Conservation (phyloP, 768 basidiomycete genomes). For the Lactarius trivialis region DNA sequence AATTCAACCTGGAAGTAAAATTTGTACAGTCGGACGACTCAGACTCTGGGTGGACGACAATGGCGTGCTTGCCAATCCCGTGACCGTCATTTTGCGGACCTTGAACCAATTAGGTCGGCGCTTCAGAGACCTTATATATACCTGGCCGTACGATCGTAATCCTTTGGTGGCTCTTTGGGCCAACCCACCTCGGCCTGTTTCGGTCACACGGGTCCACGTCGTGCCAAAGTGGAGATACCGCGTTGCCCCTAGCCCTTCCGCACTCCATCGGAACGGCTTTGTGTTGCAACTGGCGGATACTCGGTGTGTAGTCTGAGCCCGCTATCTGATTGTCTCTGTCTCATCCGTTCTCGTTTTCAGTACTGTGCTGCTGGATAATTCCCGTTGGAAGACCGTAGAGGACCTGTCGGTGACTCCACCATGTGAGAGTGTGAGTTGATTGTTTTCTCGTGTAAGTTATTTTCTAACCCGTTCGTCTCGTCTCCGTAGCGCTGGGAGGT, state of each 20-base stretch:
- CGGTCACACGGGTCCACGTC: not conserved
- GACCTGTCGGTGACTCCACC: conserved; percentile 15
- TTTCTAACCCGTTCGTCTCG: not conserved
- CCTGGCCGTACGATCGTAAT: not conserved
- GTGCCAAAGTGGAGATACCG: not conserved
- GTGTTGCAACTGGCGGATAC: not conserved
- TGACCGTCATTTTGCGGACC: not conserved
- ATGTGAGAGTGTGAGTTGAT: conserved; percentile 5
- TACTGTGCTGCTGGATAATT: not conserved
- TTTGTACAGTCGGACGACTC: too few species aligned
- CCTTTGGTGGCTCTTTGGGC: conserved; percentile 4
- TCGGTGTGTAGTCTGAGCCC: not conserved
- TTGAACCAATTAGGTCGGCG: conserved; percentile 12
- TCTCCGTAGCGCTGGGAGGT: conserved; percentile 11
- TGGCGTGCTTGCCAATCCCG: not conserved
- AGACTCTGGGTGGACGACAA: too few species aligned
- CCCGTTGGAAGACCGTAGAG: not conserved
- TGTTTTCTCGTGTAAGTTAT: not conserved
- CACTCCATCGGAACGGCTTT: too few species aligned
- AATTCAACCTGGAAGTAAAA: too few species aligned
- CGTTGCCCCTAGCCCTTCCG: too few species aligned
- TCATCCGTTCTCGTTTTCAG: not conserved
- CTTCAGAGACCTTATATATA: conserved; percentile 1
- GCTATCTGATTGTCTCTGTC: not conserved
- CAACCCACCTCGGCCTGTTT: conserved; percentile 13